Evolutionary conservation across 225 moss, liverwort and hornwort species (phyloP).

Genomic region (Takakia lepidozioides): DNA sequence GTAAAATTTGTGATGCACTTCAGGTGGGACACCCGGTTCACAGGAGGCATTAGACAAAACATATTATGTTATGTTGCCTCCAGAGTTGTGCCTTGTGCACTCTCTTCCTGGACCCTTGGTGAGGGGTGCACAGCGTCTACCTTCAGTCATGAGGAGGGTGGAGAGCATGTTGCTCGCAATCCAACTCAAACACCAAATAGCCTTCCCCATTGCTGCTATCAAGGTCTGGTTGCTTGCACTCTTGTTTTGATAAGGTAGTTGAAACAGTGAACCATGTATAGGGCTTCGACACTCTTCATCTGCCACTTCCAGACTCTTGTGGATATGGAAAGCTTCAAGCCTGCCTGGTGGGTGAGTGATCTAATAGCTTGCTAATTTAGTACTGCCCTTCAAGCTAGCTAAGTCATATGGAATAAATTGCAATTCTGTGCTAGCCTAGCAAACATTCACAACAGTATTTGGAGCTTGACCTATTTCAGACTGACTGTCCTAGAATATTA

Average conservation of each 20-base stretch:
- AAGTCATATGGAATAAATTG: too few relatives aligned
- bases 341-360: too few relatives aligned
- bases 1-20: constrained; percentile 3
- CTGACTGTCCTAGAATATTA: too few relatives aligned
- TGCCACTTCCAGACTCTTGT: too few relatives aligned
- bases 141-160: constrained; percentile 97
- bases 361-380: too few relatives aligned
- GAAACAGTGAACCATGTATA: too few relatives aligned
- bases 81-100: constrained; percentile 96
- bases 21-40: constrained; percentile 56
- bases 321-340: too few relatives aligned
- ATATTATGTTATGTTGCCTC: constrained; percentile 97
- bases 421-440: too few relatives aligned
- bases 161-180: constrained; percentile 98
- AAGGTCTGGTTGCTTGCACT: constrained; percentile 41
- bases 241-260: constrained; percentile 1
- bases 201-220: constrained; percentile 67
- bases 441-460: too few relatives aligned
- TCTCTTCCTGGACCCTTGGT: constrained; percentile 94
- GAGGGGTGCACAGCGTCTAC: constrained; percentile 90
- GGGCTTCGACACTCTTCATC: too few relatives aligned
- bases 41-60: constrained; percentile 92
- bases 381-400: too few relatives aligned
- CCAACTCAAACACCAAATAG: constrained; percentile 83
- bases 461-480: too few relatives aligned